phyloP scores from a whole-genome alignment of 805 yeast species.

The Clavispora santaluciae region DNA sequence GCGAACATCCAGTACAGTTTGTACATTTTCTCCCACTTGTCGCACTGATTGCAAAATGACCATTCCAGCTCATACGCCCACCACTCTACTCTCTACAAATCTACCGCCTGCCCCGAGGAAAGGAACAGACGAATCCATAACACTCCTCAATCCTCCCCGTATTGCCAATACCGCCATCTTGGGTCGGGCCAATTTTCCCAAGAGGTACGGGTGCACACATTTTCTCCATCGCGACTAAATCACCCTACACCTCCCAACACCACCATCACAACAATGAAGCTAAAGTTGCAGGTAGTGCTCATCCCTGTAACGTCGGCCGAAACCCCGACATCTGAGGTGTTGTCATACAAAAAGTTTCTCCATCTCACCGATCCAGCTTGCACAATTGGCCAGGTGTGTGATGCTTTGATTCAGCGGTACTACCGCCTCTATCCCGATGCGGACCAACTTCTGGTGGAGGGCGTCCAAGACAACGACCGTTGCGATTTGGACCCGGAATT shows the following conservation, averaged over 20 bases:
- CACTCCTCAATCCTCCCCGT: neutral
- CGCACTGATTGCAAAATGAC: too few species aligned
- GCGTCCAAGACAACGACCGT: constrained; percentile 59
- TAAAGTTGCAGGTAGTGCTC: constrained; percentile 33
- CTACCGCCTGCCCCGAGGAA: too few species aligned
- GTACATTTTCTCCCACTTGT: too few species aligned
- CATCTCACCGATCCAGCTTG: constrained; percentile 53
- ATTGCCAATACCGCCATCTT: neutral
- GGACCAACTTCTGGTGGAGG: constrained; percentile 49
- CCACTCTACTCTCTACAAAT: too few species aligned
- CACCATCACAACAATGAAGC: constrained; percentile 14
- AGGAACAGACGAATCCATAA: too few species aligned
- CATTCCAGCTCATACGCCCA: too few species aligned
- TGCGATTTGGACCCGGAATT: constrained; percentile 83
- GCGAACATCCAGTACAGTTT: too few species aligned
- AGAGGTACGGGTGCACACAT: constrained; percentile 2
- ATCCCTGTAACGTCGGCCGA: constrained; percentile 23
- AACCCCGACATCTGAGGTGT: constrained; percentile 16
- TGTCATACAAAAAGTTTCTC: constrained; percentile 46
- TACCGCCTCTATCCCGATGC: constrained; percentile 62
- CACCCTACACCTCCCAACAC: neutral
- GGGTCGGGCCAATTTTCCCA: neutral
- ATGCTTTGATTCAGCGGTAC: constrained; percentile 53
- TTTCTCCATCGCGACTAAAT: constrained; percentile 2
- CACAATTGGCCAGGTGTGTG: constrained; percentile 44